Percentiles rank a stretch among this genome's conserved stretches.
Conservation (phyloP, 75 land plant species). For the Sequoiadendron giganteum region DNA sequence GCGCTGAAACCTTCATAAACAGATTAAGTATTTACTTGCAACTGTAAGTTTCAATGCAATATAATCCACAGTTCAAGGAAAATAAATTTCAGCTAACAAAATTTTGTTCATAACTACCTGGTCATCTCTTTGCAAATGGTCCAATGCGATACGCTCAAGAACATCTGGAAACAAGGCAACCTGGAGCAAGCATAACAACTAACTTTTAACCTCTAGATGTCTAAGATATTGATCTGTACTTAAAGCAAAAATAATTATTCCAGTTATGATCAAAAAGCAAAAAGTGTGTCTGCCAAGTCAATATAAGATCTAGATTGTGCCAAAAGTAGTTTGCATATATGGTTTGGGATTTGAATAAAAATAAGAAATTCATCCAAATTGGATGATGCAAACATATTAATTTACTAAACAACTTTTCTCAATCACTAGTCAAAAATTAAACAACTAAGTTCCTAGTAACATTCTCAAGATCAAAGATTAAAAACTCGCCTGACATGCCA, state of each 20-base stretch:
- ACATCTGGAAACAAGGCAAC: conserved; percentile 95
- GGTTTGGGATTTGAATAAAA: background rate
- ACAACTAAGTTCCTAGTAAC: no score
- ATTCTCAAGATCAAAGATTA: no score
- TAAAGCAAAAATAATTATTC: background rate
- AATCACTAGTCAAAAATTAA: no score
- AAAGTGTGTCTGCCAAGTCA: background rate
- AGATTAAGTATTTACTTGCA: background rate
- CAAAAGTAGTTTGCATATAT: background rate
- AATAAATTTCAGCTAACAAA: background rate
- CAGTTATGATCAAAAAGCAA: background rate
- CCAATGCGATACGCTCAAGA: conserved; percentile 67
- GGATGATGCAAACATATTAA: background rate
- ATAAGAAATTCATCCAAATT: background rate
- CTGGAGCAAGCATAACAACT: conserved; percentile 30
- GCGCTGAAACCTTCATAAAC: conserved; percentile 68
- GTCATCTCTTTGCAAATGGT: conserved; percentile 82
- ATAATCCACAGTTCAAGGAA: background rate
- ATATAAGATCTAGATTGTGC: background rate
- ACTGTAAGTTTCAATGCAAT: background rate
- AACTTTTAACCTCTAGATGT: background rate
- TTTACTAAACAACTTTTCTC: background rate
- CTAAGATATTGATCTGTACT: background rate
- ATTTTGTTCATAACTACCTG: conserved; percentile 31
- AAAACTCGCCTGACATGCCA: no score